Evolutionary conservation across 164 flowering plant genomes (phyloP), one percentile per base, ranked within the genome.

Genomic region (Vitis riparia): DNA sequence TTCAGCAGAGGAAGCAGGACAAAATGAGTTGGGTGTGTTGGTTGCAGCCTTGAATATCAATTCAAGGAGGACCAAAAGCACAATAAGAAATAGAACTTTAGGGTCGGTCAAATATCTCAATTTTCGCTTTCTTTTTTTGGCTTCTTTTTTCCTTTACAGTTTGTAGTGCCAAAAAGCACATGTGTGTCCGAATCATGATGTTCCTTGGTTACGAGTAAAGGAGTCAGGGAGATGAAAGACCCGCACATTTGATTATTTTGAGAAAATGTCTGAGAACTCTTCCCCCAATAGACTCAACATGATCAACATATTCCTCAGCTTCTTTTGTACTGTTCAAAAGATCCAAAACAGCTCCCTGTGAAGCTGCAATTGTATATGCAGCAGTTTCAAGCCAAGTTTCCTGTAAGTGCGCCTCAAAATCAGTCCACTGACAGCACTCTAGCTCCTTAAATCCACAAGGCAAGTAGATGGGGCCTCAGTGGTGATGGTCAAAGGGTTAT

Each of bases 151-250:
- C 29, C 75, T 75, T 75, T 75, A 65, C 79, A 75, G 77, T 15
- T 64, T 61, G 76, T 63, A 58, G 1, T 68, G 71, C 68, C 69
- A 51, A 71, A 81, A 78, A 81, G 76, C 65, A 62, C 3, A 68
- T 62, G 47, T 52, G 15, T 71, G 81, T 71, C 72, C 59, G 53
- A 71, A 75, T 80, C 65, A 78, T 78, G 51, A 37, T 70, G 77
- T 37, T 61, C 71, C 71, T 69, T 48, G 59, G 44, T 57, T 49
- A 8, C 9, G 47, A 51, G 29, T 48, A 55, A 55, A 59, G 68
- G 29, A 15, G 48, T 49, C 29, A 55, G 44, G 19, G 13, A 15
- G 5, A 15, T 6, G 6, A 58, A 63, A 48, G 14, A n/a, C 23
- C 51, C 15, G 59, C 65, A 0, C 30, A 51, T 32, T 66, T 51